Conservation (phyloP, 2,329 filamentous ascomycete species). For the Rhexocercosporidium sp. region DNA sequence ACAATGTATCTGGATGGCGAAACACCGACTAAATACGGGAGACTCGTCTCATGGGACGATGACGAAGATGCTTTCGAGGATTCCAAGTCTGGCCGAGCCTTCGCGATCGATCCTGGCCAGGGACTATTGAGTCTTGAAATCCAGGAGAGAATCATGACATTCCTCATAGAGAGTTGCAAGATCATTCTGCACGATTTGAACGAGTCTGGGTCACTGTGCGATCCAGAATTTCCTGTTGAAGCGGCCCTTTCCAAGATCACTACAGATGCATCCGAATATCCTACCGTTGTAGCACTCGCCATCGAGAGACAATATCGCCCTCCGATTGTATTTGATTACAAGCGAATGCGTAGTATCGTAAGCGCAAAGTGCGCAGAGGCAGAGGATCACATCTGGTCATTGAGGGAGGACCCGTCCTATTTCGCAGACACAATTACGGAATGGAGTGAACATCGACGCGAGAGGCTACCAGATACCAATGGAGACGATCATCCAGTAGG, state of each 20-base stretch:
- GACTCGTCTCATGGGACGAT: background rate
- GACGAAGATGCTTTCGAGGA: background rate
- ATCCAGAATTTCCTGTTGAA: background rate
- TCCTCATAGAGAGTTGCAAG: background rate
- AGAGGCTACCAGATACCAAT: constrained; percentile 48
- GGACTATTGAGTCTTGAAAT: background rate
- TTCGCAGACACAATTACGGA: constrained; percentile 53
- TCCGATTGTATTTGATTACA: background rate
- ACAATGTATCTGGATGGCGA: background rate
- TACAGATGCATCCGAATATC: background rate
- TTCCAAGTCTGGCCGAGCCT: background rate
- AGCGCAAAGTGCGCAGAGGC: constrained; percentile 47
- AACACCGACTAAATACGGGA: background rate
- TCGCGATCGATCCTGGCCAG: background rate
- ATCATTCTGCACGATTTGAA: background rate
- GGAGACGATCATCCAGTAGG: background rate
- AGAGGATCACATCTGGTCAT: constrained; percentile 59
- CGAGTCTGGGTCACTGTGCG: background rate
- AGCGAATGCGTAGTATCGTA: background rate
- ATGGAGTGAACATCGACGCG: constrained; percentile 51
- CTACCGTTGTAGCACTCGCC: background rate
- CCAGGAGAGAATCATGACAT: background rate
- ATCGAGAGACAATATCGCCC: background rate
- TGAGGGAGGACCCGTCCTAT: constrained; percentile 64
- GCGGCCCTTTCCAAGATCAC: background rate